Base-by-base conservation (phyloP, 2,329 filamentous ascomycete genomes). In the Fusarium oxysporum region DNA sequence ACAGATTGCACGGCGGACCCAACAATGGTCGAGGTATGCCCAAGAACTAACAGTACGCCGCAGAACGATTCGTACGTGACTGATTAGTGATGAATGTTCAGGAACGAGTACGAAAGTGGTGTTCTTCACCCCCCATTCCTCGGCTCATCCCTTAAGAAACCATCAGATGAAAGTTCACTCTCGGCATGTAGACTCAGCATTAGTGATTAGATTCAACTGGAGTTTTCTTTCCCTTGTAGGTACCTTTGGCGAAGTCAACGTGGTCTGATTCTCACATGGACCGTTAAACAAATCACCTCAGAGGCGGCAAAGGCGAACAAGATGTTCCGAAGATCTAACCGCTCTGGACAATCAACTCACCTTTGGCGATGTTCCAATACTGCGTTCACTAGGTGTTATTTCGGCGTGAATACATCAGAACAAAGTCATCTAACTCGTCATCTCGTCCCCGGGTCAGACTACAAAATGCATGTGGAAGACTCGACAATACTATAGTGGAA, bases 181-280 rank as follows among this genome's bases (percentile, higher is more conserved):
- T 44, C 51, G 25, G 35, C 44, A 60, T 51, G 23, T 28, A 43
- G 33, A 50, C 32, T 25, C 37, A 43, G 38, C 45, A 13, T 48
- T 37, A 53, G 47, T 35, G n/a, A 25, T 51, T 23, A 45, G 25
- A 50, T n/a, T 32, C n/a, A 45, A 33, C 32, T 14, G 28, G 40
- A 54, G 32, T 35, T 35, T 50, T 37, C 51, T 30, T n/a, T n/a
- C 37, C 30, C 54, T n/a, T 47, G 35, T n/a, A 35, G 17, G 38
- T 33, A 17, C 59, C 32, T 23, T 53, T 44, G 16, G 16, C 40
- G 9, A 43, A 45, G 37, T 33, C 32, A 32, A 33, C 33, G 28
- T 68, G 66, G 62, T 48, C 25, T 59, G 40, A 63, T 56, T 9
- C 57, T 50, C n/a, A 25, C 40, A 38, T 59, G 40, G 21, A 51